These are phyloP conservation scores for Cryphonectria japonica DNA, from an alignment of 2,329 filamentous ascomycete genomes.

Conservation along the genomic window DNA sequence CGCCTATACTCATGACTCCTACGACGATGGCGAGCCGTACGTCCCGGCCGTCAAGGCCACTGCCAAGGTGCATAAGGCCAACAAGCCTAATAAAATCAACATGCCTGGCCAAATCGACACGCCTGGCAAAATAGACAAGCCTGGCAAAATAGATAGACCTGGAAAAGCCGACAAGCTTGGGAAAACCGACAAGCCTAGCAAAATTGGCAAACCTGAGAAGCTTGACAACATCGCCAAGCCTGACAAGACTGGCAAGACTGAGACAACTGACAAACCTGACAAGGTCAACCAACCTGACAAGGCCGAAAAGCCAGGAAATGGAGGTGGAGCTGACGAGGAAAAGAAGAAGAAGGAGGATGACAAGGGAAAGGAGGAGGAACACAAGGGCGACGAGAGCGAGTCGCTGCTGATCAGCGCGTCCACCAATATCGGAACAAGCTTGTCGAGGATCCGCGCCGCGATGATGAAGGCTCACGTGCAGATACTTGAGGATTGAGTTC, in stretches of 20 bases:
- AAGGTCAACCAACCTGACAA: no score
- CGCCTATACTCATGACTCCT: neutral
- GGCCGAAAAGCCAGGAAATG: no score
- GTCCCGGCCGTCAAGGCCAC: neutral
- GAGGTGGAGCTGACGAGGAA: neutral
- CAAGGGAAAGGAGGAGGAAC: no score
- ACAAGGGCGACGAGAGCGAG: neutral
- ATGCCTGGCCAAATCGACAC: no score
- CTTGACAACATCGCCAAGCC: no score
- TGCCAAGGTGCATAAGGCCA: neutral
- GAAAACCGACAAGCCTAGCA: neutral
- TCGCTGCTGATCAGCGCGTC: neutral
- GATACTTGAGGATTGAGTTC: neutral
- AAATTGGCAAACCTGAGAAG: neutral
- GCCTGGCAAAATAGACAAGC: no score
- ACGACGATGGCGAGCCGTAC: neutral
- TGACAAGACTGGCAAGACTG: no score
- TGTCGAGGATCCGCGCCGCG: conserved; percentile 2
- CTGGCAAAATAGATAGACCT: no score
- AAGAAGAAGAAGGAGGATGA: neutral
- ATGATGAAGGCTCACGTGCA: conserved; percentile 12
- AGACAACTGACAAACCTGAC: no score
- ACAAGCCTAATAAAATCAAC: no score
- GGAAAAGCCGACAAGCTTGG: no score
- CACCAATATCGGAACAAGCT: neutral